Evolutionary conservation across 2,329 filamentous ascomycete genomes (phyloP).

Genomic region (Pseudonectria foliicola): DNA sequence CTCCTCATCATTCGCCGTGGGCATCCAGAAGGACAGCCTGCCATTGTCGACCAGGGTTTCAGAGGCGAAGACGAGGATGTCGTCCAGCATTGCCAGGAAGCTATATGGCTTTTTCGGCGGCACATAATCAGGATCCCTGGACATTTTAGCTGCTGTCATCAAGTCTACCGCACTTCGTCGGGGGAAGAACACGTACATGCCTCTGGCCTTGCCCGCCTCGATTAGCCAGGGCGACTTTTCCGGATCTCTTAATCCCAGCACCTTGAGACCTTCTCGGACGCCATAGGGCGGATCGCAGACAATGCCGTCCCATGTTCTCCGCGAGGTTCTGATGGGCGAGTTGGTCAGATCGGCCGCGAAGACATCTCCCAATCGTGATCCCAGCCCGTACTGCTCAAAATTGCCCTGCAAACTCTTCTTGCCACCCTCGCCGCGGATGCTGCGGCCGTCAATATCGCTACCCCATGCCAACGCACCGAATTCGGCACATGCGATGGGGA

Average conservation of each 20-base stretch:
- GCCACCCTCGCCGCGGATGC: conserved; percentile 65
- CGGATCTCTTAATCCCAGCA: conserved; percentile 70
- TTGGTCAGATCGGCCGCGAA: conserved; percentile 88
- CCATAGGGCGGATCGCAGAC: conserved; percentile 95
- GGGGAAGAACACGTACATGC: conserved; percentile 46
- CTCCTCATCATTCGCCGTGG: conserved; percentile 73
- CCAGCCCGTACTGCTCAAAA: conserved; percentile 74
- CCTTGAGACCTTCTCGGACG: conserved; percentile 82
- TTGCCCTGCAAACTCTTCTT: conserved; percentile 55
- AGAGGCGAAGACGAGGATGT: conserved; percentile 78
- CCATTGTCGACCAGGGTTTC: conserved; percentile 71
- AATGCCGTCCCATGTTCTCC: conserved; percentile 75
- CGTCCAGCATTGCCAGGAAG: conserved; percentile 82
- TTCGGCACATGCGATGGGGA: conserved; percentile 81
- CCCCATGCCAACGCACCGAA: conserved; percentile 81
- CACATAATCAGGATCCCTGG: conserved; percentile 56
- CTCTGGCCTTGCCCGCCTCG: conserved; percentile 61
- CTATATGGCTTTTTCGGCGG: conserved; percentile 89
- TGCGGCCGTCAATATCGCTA: conserved; percentile 88
- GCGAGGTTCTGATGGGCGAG: conserved; percentile 57
- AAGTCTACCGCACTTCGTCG: not conserved
- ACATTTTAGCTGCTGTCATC: conserved; percentile 8
- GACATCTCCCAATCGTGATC: conserved; percentile 60
- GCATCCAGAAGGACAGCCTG: conserved; percentile 93
- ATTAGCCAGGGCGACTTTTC: conserved; percentile 53